Base-by-base conservation (phyloP, 2,329 filamentous ascomycete species). In the Pseudogymnoascus sp. region DNA sequence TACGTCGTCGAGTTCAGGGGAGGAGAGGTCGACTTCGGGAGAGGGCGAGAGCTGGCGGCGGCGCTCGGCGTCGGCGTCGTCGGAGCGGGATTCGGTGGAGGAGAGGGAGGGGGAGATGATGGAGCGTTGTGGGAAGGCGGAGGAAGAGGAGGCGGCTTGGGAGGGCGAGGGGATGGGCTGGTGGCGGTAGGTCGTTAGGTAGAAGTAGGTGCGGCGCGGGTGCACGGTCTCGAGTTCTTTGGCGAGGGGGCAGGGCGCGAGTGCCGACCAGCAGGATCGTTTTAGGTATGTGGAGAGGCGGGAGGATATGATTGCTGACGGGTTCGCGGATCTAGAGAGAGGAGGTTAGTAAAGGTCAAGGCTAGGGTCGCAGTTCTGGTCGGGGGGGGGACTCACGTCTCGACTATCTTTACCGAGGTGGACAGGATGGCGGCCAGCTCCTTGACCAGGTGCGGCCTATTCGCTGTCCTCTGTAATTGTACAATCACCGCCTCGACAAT, bases 131-230 rank as follows among this genome's bases (percentile, higher is more conserved):
- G 79, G 77, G 65, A 80, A 77, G 61, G 62, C 12, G n/a, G 70
- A 62, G 69, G 78, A 66, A 25, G 45, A 72, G 77, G 73, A 72
- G 77, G 73, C 67, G 69, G 83, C 79, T 62, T 80, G 78, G 60
- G 84, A 77, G 45, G 79, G 82, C 67, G 89, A 84, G 2, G 91
- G 91, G 19, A 97, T 85, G 38, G 91, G 85, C 72, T 93, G 91
- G 72, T 89, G 90, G 55, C 90, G 86, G 71, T 83, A 88, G n/a
- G 90, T 96, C 39, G 91, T 96, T 64, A 99, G 84, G 77, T 92
- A 97, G 78, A 95, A 97, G 80, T 96, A 97, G 55, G 95, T 92
- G 75, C 94, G 91, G 72, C 93, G 89, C 19, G 94, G 94, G 73
- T 97, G 93, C 42, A 93, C 89, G 41, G 90, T 87, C 73, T 97